These are phyloP conservation scores for Mortierella sp. DNA, from an alignment of 371 early-diverging fungal genomes.

Conservation along the genomic window DNA sequence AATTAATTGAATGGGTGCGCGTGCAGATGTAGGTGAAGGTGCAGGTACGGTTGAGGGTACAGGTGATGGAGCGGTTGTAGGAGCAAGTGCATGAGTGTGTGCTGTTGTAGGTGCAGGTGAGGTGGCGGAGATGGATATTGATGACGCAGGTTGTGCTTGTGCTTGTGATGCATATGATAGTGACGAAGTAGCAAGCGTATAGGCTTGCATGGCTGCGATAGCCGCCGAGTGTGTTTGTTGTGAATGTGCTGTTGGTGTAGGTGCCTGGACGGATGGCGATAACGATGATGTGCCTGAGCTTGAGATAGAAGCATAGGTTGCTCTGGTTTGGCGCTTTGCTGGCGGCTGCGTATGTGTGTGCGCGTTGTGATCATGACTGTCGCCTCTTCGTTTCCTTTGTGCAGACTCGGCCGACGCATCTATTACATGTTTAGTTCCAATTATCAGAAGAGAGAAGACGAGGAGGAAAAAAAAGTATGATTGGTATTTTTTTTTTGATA, in stretches of 20 bases:
- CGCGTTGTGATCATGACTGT: background rate
- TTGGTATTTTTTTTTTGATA: background rate
- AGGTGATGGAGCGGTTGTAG: background rate
- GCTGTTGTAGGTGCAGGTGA: background rate
- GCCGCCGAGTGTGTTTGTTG: background rate
- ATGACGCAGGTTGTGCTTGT: background rate
- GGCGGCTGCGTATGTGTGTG: background rate
- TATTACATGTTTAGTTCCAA: background rate
- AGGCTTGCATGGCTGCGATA: background rate
- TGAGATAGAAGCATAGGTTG: background rate
- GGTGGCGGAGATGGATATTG: background rate
- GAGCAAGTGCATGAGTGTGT: background rate
- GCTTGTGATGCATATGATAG: background rate
- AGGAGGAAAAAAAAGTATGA: background rate
- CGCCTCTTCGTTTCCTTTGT: background rate
- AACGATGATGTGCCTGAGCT: background rate
- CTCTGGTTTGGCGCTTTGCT: constrained; percentile 4
- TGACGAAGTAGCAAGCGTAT: background rate
- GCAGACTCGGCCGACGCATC: background rate
- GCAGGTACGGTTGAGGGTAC: background rate
- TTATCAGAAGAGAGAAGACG: background rate
- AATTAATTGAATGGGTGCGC: background rate
- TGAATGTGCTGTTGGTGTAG: background rate
- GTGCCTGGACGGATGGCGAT: background rate
- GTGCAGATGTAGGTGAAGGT: background rate